Base-by-base conservation (phyloP, 2,329 filamentous ascomycete genomes). In the Ascochyta viciae-villosae region DNA sequence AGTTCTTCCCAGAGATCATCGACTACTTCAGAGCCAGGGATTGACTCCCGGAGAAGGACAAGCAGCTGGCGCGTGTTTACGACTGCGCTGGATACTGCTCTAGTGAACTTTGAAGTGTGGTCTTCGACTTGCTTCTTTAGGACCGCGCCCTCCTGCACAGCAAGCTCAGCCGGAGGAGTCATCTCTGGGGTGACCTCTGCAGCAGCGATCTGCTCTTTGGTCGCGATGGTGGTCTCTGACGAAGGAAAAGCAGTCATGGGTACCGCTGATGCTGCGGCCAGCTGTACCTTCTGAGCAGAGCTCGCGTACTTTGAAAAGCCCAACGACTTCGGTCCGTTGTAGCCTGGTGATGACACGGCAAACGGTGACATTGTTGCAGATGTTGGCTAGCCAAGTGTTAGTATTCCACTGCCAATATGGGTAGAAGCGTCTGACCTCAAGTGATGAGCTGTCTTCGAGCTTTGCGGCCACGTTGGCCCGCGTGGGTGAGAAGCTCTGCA, bases 1-100 rank as follows among this genome's bases (percentile, higher is more conserved):
- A 75, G 57, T 46, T 73, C 69, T 9, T 53, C 22, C 68, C 67
- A 72, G 2, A 73, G 54, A 3, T 53, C 16, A 6, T 72, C 63
- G 1, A 68, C 54, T 7, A 47, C 46, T 4, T 63, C 61, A 12
- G 58, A 49, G 6, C 56, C 45, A 10, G 60, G 44, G 13, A 67
- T 61, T 2, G 59, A 54, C 4, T 66, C 59, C 12, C 61, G 67
- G 22, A 75, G 62, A 6, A 66, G 53, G n/a, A 50, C 49, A 13
- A 74, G 61, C 6, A 73, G 50, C 42, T 58, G 54, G 26, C 55
- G 66, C 13, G 62, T 70, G 40, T 65, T 70, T 10, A 31, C 41
- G 15, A 66, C 46, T 1, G 59, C 54, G 35, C 15, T 54, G 12
- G 65, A 67, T 6, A 71, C 50, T 13, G 66, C 57, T 13, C 46